phyloP scores from a whole-genome alignment of 306 rosid species.

The Rosa persica region DNA sequence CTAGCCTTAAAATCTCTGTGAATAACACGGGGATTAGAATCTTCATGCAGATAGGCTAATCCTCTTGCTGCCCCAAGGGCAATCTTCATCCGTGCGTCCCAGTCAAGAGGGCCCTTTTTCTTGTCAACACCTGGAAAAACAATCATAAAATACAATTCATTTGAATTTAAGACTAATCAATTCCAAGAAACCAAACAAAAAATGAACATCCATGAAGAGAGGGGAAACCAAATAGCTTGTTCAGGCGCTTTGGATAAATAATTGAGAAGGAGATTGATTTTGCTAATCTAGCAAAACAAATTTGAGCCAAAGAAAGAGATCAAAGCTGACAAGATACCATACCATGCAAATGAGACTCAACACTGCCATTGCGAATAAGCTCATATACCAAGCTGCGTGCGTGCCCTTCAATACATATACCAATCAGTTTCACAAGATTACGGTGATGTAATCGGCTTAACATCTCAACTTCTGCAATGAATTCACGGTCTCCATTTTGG shows the following conservation, averaged over 20 bases:
- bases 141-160: conserved; percentile 23
- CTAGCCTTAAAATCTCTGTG: conserved; percentile 97
- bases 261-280: background rate
- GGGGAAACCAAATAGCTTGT: background rate
- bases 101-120: conserved; percentile 67
- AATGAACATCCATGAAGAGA: background rate
- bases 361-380: conserved; percentile 89
- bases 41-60: conserved; percentile 95
- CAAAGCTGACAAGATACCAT: conserved; percentile 25
- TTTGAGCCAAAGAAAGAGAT: conserved; percentile 13
- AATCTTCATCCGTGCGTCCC: conserved; percentile 92
- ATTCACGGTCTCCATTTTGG: conserved; percentile 83
- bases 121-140: conserved; percentile 67
- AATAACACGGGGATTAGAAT: conserved; percentile 93
- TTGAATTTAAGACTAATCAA: conserved; percentile 7
- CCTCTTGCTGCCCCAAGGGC: conserved; percentile 99
- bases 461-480: conserved; percentile 88
- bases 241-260: conserved; percentile 1
- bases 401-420: conserved; percentile 84
- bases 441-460: conserved; percentile 93
- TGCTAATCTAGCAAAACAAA: conserved; percentile 7
- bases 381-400: conserved; percentile 88
- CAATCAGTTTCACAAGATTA: conserved; percentile 93
- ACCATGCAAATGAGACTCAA: conserved; percentile 99
- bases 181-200: background rate